Percentiles rank a stretch among this genome's conserved stretches.
These are phyloP conservation scores for Lodderomyces theae DNA, from an alignment of 1,139 yeast species.

Conservation along the genomic window DNA sequence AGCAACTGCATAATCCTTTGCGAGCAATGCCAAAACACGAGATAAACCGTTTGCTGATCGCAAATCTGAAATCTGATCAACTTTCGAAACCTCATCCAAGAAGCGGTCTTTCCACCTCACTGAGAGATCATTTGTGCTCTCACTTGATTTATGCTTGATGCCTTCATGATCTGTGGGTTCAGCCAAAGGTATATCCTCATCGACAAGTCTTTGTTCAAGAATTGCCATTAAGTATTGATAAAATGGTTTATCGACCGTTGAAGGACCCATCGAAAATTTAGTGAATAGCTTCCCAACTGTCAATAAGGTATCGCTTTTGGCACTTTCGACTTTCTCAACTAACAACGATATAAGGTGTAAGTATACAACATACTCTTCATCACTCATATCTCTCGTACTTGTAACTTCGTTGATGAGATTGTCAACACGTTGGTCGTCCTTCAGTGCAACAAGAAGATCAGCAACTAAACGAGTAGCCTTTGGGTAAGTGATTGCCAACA, in stretches of 20 bases:
- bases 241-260: constrained; percentile 43
- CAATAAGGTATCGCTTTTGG: constrained; percentile 19
- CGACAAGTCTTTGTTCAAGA: constrained; percentile 48
- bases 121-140: constrained; percentile 36
- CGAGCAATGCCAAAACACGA: constrained; percentile 44
- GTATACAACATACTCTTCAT: constrained; percentile 9
- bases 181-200: constrained; percentile 39
- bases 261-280: constrained; percentile 8
- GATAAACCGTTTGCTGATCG: constrained; percentile 14
- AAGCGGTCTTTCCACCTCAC: constrained; percentile 17
- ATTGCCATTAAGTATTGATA: constrained; percentile 49
- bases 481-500: constrained; percentile 50
- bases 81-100: neutral
- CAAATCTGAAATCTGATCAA: neutral
- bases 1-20: constrained; percentile 44
- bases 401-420: constrained; percentile 4
- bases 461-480: constrained; percentile 49
- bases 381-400: constrained; percentile 3
- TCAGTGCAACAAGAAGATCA: constrained; percentile 32
- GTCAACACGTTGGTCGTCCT: neutral
- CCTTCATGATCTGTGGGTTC: constrained; percentile 17
- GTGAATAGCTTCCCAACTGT: constrained; percentile 35
- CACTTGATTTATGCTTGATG: constrained; percentile 20
- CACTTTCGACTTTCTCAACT: constrained; percentile 22
- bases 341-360: constrained; percentile 20